phyloP scores from a whole-genome alignment of 1,284 basidiomycete species.

The Puccinia hordei region DNA sequence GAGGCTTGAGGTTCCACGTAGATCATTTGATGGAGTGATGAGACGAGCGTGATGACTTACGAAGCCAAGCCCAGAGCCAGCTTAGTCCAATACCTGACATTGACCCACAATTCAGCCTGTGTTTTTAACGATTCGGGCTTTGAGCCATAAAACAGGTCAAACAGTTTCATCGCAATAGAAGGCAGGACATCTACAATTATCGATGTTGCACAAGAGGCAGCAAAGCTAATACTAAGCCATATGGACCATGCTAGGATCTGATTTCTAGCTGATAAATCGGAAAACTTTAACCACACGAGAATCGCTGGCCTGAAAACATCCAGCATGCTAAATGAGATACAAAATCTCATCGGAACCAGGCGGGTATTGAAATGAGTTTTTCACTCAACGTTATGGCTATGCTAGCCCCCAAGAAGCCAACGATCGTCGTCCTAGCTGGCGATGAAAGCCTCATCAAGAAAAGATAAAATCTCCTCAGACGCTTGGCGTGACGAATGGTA shows the following conservation, averaged over 20 bases:
- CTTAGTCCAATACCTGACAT: slow-evolving; percentile 30
- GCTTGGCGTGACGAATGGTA: slow-evolving; percentile 33
- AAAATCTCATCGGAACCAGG: too few species aligned
- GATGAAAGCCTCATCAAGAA: slow-evolving; percentile 27
- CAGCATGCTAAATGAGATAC: background rate
- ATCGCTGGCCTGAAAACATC: slow-evolving; percentile 17
- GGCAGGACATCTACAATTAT: slow-evolving; percentile 34
- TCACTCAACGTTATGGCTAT: slow-evolving; percentile 34
- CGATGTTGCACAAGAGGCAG: slow-evolving; percentile 10
- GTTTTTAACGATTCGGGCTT: slow-evolving; percentile 40
- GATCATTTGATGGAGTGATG: background rate
- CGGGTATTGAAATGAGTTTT: background rate
- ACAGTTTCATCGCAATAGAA: slow-evolving; percentile 12
- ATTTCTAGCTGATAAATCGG: slow-evolving; percentile 5
- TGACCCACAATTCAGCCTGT: slow-evolving; percentile 36
- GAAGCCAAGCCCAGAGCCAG: slow-evolving; percentile 17
- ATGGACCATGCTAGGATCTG: slow-evolving; percentile 35
- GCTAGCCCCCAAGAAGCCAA: slow-evolving; percentile 14
- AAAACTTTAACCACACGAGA: slow-evolving; percentile 11
- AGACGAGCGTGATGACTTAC: background rate
- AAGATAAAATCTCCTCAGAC: slow-evolving; percentile 28
- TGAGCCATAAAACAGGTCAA: slow-evolving; percentile 18
- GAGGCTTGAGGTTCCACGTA: background rate
- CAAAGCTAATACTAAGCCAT: slow-evolving; percentile 25
- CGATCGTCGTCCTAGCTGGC: background rate